Conservation (phyloP, 306 rosid genomes). For the Cucurbita maxima region DNA sequence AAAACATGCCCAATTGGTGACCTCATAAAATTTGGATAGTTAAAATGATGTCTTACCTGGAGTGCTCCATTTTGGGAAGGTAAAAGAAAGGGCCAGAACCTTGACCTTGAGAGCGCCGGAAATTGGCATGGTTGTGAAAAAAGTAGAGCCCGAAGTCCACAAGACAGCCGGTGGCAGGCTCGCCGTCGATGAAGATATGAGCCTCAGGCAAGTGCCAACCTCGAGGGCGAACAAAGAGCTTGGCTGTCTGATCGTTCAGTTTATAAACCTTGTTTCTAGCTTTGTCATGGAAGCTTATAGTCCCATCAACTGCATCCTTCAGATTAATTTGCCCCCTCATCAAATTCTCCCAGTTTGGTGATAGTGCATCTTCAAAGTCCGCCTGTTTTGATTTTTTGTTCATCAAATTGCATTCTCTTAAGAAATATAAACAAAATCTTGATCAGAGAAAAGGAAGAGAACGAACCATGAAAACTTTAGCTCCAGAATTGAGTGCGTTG, state of each 20-base stretch:
- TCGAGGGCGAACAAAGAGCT: constrained; percentile 81
- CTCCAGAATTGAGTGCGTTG: constrained; percentile 91
- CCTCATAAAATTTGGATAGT: neutral
- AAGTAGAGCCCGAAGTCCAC: constrained; percentile 88
- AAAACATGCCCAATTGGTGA: neutral
- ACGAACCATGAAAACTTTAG: constrained; percentile 76
- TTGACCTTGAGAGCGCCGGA: constrained; percentile 50
- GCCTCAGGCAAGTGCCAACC: constrained; percentile 96
- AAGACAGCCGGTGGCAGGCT: constrained; percentile 71
- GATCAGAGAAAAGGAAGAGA: neutral
- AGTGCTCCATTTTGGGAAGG: constrained; percentile 91
- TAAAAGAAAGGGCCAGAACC: constrained; percentile 92
- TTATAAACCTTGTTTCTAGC: constrained; percentile 62
- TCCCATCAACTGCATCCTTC: constrained; percentile 75
- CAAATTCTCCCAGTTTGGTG: constrained; percentile 92
- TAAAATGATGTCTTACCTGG: constrained; percentile 30
- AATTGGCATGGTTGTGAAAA: constrained; percentile 42
- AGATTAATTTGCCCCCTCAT: constrained; percentile 76
- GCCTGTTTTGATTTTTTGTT: constrained; percentile 26
- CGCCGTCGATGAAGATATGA: constrained; percentile 72
- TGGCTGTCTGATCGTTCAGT: constrained; percentile 60
- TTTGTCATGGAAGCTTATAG: constrained; percentile 64
- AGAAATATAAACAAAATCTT: neutral
- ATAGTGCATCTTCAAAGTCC: constrained; percentile 89
- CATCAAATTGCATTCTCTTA: neutral